Conservation (phyloP, 2,329 filamentous ascomycete species). For the Aspergillus transmontanensis region DNA sequence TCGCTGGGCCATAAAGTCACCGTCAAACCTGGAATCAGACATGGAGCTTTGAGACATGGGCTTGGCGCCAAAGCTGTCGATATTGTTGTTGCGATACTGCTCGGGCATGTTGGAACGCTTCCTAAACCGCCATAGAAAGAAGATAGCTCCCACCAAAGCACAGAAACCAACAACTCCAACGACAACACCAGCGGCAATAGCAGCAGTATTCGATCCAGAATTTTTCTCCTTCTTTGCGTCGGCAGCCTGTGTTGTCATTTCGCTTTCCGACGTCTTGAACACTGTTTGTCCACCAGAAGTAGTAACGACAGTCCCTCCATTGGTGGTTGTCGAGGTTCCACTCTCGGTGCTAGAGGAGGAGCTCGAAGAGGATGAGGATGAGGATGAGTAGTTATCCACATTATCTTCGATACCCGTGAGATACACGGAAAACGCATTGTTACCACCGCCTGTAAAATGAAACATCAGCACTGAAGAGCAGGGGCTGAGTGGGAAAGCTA, state of each 20-base stretch:
- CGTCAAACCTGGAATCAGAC: slow-evolving; percentile 82
- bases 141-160: slow-evolving; percentile 66
- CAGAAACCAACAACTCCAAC: slow-evolving; percentile 74
- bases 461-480: background rate
- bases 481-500: background rate
- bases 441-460: slow-evolving; percentile 59
- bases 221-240: slow-evolving; percentile 24
- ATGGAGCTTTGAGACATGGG: slow-evolving; percentile 67
- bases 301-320: slow-evolving; percentile 18
- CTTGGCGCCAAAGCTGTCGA: slow-evolving; percentile 68
- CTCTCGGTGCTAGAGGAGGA: slow-evolving; percentile 32
- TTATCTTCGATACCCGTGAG: slow-evolving; percentile 52
- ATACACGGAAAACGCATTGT: slow-evolving; percentile 53
- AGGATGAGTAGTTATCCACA: slow-evolving; percentile 30
- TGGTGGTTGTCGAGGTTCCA: slow-evolving; percentile 33
- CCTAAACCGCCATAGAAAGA: slow-evolving; percentile 75
- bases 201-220: slow-evolving; percentile 68
- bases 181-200: slow-evolving; percentile 85
- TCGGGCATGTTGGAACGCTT: slow-evolving; percentile 78
- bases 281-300: slow-evolving; percentile 32
- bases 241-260: slow-evolving; percentile 23
- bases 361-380: slow-evolving; percentile 25
- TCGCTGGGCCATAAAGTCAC: slow-evolving; percentile 75
- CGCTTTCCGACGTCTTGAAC: slow-evolving; percentile 36
- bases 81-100: slow-evolving; percentile 79